Conservation (phyloP, 345 rosid species). For the Aegle marmelos region DNA sequence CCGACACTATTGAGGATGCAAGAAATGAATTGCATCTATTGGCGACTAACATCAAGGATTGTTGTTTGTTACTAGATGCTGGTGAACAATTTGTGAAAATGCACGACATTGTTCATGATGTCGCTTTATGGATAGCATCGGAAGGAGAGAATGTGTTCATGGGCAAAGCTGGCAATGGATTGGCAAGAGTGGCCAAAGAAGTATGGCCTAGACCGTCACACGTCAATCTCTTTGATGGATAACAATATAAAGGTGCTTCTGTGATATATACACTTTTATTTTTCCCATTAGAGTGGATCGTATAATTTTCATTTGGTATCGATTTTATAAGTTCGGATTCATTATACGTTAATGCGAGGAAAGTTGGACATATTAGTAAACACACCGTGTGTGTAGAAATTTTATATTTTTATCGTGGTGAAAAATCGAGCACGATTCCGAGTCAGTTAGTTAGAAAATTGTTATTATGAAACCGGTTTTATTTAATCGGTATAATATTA, state of each 20-base stretch:
- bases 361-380: no score
- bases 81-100: constrained; percentile 11
- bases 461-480: no score
- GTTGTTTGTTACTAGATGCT: not conserved
- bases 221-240: not conserved
- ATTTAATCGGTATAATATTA: no score
- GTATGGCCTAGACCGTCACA: not conserved
- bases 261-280: no score
- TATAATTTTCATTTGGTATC: no score
- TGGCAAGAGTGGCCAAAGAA: constrained; percentile 10
- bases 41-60: not conserved
- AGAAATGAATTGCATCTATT: not conserved
- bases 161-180: not conserved
- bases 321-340: no score
- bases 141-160: not conserved
- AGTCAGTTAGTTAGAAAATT: no score
- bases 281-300: no score
- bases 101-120: constrained; percentile 9
- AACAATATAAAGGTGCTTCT: not conserved
- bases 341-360: no score
- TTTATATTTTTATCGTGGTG: no score
- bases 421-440: no score
- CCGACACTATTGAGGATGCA: not conserved
- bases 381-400: no score
- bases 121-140: not conserved